Base-by-base conservation (phyloP, 225 moss, liverwort and hornwort genomes). In the Marchantia paleacea region DNA sequence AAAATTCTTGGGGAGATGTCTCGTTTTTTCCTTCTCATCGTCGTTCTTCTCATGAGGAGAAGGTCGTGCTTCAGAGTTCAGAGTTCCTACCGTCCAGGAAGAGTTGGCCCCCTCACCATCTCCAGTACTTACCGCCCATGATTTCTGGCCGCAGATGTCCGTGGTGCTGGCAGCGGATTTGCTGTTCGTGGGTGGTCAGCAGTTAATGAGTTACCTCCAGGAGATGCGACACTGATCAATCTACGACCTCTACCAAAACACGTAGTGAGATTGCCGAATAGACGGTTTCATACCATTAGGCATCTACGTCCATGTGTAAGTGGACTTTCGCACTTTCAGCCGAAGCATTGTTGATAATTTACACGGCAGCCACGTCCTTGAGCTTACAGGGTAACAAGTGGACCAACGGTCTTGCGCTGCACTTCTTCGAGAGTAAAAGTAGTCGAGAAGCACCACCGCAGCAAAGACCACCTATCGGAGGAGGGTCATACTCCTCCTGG, bases 181-280 rank as follows among this genome's bases (percentile, higher is more conserved):
- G 52, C 81, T 92, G 10, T 91, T 99, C 39, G 24, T 99, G 54
- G 95, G 99, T 79, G 90, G 91, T 81, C 99, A 95, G 77, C 94
- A 97, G 75, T 83, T 94, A 51, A 77, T 61, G 52, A 81, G 81
- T 14, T 82, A 26, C 30, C 69, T 86, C 67, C 88, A 88, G 54
- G 81, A 77, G 71, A 60, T 86, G 25, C 70, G 79, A 25, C 76
- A 88, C 69, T 88, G 54, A 83, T 55, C 25, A 20, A 48, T 84
- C 16, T 12, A n/a, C 47, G 20, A 7, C 16, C 16, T 12, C 12
- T 15, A 10, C 12, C 11, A 22, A 52, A 78, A 60, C 0, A 22
- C 39, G 2, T 76, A 39, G 60, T 22, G 58, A 31, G 54, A 39
- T 39, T 30, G 20, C 30, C 31, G 20, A 58, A 2, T 76, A 58